Conservation (phyloP, 495 filamentous ascomycete genomes). For the Neurospora sp. region DNA sequence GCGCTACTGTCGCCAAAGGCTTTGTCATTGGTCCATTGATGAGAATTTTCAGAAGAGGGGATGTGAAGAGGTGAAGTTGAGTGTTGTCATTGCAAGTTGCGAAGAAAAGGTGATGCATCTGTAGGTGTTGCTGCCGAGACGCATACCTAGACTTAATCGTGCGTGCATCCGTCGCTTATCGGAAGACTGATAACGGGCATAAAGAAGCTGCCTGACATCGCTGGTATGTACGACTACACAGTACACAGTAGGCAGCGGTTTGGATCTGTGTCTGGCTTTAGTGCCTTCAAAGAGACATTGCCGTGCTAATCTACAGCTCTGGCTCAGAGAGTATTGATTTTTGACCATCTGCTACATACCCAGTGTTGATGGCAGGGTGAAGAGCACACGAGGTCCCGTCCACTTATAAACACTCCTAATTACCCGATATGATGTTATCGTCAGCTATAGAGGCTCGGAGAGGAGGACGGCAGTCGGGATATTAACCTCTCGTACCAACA, state of each 20-base stretch:
- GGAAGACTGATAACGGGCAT: neutral
- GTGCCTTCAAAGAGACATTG: too few species aligned
- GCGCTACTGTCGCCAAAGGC: neutral
- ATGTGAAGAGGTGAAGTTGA: neutral
- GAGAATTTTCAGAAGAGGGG: neutral
- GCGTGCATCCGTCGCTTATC: neutral
- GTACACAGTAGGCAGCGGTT: too few species aligned
- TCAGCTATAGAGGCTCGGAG: neutral
- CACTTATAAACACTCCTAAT: neutral
- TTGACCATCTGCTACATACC: neutral
- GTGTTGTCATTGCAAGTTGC: neutral
- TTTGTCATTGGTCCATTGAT: neutral
- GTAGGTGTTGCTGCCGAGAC: neutral
- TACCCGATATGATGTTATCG: neutral
- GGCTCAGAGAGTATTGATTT: neutral
- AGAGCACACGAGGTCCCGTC: too few species aligned
- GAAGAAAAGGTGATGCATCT: neutral
- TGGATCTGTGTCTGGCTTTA: too few species aligned
- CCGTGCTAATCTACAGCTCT: neutral
- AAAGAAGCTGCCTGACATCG: neutral
- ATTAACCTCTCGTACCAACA: conserved; percentile 2
- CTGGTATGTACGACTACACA: neutral
- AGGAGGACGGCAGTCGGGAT: neutral
- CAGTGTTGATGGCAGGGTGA: neutral
- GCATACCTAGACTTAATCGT: neutral